These are phyloP conservation scores for Picea sitchensis DNA, from an alignment of 75 land plant species.

Conservation along the genomic window DNA sequence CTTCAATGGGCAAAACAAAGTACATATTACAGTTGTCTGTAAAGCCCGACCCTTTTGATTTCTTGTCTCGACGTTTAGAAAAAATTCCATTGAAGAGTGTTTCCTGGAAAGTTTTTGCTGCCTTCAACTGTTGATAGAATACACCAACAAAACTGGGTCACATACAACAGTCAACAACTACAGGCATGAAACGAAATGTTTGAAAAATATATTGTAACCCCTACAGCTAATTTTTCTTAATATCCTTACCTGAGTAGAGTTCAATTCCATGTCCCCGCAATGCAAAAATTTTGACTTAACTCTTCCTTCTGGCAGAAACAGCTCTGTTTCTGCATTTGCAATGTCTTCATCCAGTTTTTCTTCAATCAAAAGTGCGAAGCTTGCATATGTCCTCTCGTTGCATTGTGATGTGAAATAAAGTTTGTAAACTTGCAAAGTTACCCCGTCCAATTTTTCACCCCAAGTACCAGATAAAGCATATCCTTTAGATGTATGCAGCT, in stretches of 20 bases:
- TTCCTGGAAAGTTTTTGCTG: slow-evolving; percentile 70
- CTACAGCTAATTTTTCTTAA: background rate
- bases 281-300: slow-evolving; percentile 41
- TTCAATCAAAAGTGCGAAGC: slow-evolving; percentile 62
- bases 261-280: slow-evolving; percentile 40
- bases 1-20: no score
- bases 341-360: slow-evolving; percentile 76
- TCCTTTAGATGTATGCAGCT: slow-evolving; percentile 53
- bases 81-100: slow-evolving; percentile 77
- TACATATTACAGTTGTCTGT: no score
- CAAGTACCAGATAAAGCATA: slow-evolving; percentile 61
- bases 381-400: slow-evolving; percentile 31
- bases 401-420: slow-evolving; percentile 42
- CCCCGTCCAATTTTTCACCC: slow-evolving; percentile 25
- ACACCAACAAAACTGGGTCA: background rate
- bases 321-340: slow-evolving; percentile 38
- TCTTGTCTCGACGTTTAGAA: slow-evolving; percentile 44
- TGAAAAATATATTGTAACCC: background rate
- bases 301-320: slow-evolving; percentile 44
- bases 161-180: background rate
- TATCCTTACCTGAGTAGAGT: slow-evolving; percentile 50
- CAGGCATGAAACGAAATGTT: background rate
- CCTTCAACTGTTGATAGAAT: slow-evolving; percentile 39
- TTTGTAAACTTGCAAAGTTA: slow-evolving; percentile 51
- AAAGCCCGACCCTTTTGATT: slow-evolving; percentile 21